Evolutionary conservation across 148 eudicot genomes (phyloP), one percentile per base, ranked within the genome.

Genomic region (Rhododendron vialii): DNA sequence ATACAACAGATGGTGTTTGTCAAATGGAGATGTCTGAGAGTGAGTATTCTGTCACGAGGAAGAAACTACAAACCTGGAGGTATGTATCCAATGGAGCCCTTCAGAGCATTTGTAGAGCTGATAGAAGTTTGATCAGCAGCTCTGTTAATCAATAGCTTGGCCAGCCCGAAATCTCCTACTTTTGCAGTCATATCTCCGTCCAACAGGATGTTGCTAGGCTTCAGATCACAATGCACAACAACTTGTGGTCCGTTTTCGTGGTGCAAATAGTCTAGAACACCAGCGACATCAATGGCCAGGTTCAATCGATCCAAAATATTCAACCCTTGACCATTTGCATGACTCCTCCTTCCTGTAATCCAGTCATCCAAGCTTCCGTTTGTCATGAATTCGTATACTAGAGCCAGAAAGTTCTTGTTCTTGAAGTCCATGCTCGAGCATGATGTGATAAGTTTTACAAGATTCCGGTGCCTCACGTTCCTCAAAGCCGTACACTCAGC

Each of bases 71-170:
- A n/a, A 94, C 96, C 96, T 90, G 95, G 95, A 59, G 95, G 92
- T 81, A 93, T 93, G 73, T 93, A 94, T 85, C 96, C 96, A 36
- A 94, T 89, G 76, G 96, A 90, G 63, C 96, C 96, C 82, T 88
- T 94, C 57, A 93, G 82, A 45, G 63, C 86, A 85, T 86, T 86
- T 63, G 90, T 88, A 14, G 92, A 91, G 88, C 89, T 91, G 8
- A 91, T 78, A 14, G 91, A 92, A 86, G 30, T n/a, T 53, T 57
- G 91, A 86, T 89, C 87, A 48, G 30, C 87, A 48, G 30, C 53
- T 63, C 28, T 78, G 24, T 89, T 86, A 45, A 92, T 57, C 61
- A 91, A 73, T 75, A 92, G 51, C 85, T 86, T 92, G 10, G 95
- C 94, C 65, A 94, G 90, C 71, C 95, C 97, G 57, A 93, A 94